Conservation (phyloP, 768 basidiomycete genomes). For the Leccinum subgranulosum region DNA sequence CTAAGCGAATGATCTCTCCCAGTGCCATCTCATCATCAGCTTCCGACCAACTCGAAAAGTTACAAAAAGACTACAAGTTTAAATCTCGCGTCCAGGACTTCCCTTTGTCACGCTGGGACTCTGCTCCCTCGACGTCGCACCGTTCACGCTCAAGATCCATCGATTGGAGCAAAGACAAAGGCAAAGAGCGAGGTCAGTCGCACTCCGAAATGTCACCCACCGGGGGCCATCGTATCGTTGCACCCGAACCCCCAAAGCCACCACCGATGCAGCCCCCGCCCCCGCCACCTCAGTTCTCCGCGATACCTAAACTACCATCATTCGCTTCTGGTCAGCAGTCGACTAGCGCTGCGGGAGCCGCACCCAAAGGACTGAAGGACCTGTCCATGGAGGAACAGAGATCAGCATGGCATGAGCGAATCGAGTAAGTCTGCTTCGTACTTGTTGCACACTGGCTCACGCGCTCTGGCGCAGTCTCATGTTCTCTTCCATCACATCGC, state of each 20-base stretch:
- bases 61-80: slow-evolving; percentile 14
- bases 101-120: slow-evolving; percentile 7
- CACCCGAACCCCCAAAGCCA: slow-evolving; percentile 10
- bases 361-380: slow-evolving; percentile 15
- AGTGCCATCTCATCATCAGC: slow-evolving; percentile 14
- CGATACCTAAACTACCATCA: slow-evolving; percentile 17
- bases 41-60: slow-evolving; percentile 27
- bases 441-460: neutral
- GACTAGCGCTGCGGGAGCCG: neutral
- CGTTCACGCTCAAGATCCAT: slow-evolving; percentile 13
- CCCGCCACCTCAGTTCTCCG: slow-evolving; percentile 16
- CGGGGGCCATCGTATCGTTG: neutral
- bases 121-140: slow-evolving; percentile 1
- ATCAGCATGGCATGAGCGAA: slow-evolving; percentile 38
- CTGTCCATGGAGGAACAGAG: slow-evolving; percentile 36
- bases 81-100: neutral
- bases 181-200: neutral
- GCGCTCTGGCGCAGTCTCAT: slow-evolving; percentile 29
- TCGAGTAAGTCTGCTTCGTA: slow-evolving; percentile 33
- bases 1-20: slow-evolving; percentile 22
- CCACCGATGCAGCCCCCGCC: slow-evolving; percentile 20
- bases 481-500: slow-evolving; percentile 32
- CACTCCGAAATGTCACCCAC: slow-evolving; percentile 2
- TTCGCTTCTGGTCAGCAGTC: slow-evolving; percentile 16
- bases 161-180: slow-evolving; percentile 5